phyloP scores from a whole-genome alignment of 331 rosid genomes.

The Prunus yedoensis region DNA sequence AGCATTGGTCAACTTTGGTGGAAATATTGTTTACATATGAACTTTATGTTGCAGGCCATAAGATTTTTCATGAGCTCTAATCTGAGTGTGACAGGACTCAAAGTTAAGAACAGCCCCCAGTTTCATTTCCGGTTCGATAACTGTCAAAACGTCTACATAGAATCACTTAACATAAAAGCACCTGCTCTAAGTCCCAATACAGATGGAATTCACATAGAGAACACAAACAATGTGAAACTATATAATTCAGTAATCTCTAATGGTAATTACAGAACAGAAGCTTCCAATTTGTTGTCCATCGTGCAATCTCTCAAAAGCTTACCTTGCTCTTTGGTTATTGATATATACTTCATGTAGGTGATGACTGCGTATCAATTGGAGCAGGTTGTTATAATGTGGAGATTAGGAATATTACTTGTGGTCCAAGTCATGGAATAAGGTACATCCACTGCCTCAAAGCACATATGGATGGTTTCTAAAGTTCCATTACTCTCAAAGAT shows the following conservation, averaged over 20 bases:
- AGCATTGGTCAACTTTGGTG: not conserved
- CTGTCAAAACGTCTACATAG: slow-evolving; percentile 53
- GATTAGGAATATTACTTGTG: slow-evolving; percentile 50
- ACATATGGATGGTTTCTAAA: not conserved
- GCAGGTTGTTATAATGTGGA: slow-evolving; percentile 51
- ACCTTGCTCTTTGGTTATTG: not conserved
- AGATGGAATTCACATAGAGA: slow-evolving; percentile 78
- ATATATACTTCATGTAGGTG: slow-evolving; percentile 40
- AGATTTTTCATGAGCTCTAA: slow-evolving; percentile 72
- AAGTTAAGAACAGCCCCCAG: slow-evolving; percentile 67
- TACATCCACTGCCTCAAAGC: slow-evolving; percentile 5
- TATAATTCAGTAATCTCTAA: slow-evolving; percentile 56
- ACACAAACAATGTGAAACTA: slow-evolving; percentile 63
- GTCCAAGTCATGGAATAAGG: slow-evolving; percentile 77
- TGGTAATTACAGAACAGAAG: slow-evolving; percentile 33
- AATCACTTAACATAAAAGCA: slow-evolving; percentile 52
- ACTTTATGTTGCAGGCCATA: slow-evolving; percentile 48
- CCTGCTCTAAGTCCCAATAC: slow-evolving; percentile 79
- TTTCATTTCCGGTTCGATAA: slow-evolving; percentile 69
- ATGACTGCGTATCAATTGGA: slow-evolving; percentile 64
- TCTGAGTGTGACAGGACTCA: slow-evolving; percentile 56
- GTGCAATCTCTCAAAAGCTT: not conserved
- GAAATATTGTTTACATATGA: not conserved
- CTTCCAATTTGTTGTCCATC: not conserved
- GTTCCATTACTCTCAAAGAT: not conserved